These are phyloP conservation scores for Podaxis carcinomalis DNA, from an alignment of 768 basidiomycete genomes.

Conservation along the genomic window DNA sequence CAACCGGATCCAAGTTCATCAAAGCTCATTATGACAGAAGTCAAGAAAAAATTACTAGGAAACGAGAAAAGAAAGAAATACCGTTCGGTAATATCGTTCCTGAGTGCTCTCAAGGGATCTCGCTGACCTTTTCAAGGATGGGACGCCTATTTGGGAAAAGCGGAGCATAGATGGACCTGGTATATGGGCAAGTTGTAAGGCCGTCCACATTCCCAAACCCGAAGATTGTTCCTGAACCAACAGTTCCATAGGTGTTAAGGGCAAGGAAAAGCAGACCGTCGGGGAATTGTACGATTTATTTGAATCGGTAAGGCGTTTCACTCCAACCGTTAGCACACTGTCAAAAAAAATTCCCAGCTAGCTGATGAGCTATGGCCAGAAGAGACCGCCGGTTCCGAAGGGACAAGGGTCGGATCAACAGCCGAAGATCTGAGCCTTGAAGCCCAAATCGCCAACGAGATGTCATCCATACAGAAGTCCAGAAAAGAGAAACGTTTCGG, in stretches of 20 bases:
- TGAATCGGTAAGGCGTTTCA: slow-evolving; percentile 52
- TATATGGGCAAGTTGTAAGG: slow-evolving; percentile 75
- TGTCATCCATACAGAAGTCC: slow-evolving; percentile 66
- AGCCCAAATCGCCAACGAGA: slow-evolving; percentile 65
- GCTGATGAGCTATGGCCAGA: slow-evolving; percentile 71
- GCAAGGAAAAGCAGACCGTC: slow-evolving; percentile 75
- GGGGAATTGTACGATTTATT: slow-evolving; percentile 79
- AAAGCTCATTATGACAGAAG: slow-evolving; percentile 19
- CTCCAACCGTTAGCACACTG: not conserved
- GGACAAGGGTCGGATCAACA: slow-evolving; percentile 26
- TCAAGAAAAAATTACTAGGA: slow-evolving; percentile 24
- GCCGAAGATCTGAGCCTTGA: slow-evolving; percentile 52
- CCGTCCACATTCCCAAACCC: not conserved
- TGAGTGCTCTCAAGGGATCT: not conserved
- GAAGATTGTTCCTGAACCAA: not conserved
- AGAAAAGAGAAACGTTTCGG: slow-evolving; percentile 63
- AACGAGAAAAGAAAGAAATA: slow-evolving; percentile 40
- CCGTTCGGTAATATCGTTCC: slow-evolving; percentile 36
- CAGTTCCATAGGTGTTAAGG: slow-evolving; percentile 51
- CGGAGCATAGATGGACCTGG: slow-evolving; percentile 74
- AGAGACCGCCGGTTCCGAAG: slow-evolving; percentile 25
- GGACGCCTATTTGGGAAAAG: slow-evolving; percentile 63
- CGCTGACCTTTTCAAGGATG: slow-evolving; percentile 42
- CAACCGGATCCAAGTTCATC: not conserved
- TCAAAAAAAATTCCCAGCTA: slow-evolving; percentile 38